phyloP scores from a whole-genome alignment of 495 filamentous ascomycete species.

The Aspergillus bridgeri region DNA sequence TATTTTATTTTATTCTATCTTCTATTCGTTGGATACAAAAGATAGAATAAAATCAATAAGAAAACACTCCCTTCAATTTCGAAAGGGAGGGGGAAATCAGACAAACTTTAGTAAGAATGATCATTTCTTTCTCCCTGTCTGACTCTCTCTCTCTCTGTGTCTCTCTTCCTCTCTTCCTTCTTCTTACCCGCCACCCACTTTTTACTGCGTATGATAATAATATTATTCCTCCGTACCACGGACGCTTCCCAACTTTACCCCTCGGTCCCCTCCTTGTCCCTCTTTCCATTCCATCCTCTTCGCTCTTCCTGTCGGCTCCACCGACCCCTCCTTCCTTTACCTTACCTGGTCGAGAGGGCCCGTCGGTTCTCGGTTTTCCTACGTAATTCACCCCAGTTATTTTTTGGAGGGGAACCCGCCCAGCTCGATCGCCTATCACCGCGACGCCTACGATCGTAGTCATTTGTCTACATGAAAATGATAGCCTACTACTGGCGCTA shows the following conservation, averaged over 20 bases:
- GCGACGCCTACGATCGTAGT: conserved; percentile 5
- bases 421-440: conserved; percentile 5
- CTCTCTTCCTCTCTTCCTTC: conserved; percentile 4
- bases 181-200: conserved; percentile 19
- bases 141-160: background rate
- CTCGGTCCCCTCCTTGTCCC: conserved; percentile 15
- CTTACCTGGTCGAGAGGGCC: conserved; percentile 2
- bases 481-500: conserved; percentile 3
- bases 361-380: background rate
- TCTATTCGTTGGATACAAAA: too few relatives aligned
- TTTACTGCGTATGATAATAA: too few relatives aligned
- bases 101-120: background rate
- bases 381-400: conserved; percentile 11
- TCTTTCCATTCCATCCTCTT: background rate
- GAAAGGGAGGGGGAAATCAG: background rate
- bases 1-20: background rate
- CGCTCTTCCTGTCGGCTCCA: conserved; percentile 5
- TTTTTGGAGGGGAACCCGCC: conserved; percentile 6
- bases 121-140: conserved; percentile 4
- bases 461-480: conserved; percentile 4
- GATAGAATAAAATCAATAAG: background rate
- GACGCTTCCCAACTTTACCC: conserved; percentile 5
- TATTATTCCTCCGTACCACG: too few relatives aligned
- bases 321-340: conserved; percentile 19
- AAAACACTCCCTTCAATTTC: conserved; percentile 6